These are phyloP conservation scores for Chaetomium sp. DNA, from an alignment of 2,329 filamentous ascomycete genomes.

Conservation along the genomic window DNA sequence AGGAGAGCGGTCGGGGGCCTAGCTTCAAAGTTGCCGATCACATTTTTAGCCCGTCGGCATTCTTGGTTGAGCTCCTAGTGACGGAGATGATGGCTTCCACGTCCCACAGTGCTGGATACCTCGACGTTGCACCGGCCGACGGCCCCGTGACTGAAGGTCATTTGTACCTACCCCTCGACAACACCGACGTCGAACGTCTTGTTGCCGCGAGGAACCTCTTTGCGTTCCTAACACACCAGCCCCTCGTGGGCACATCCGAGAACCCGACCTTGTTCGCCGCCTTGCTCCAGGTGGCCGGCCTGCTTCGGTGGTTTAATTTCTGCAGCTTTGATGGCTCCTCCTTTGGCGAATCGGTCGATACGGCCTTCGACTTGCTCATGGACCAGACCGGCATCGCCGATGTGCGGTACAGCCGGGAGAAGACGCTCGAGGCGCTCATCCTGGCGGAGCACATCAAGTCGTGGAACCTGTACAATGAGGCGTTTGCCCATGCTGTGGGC, in stretches of 20 bases:
- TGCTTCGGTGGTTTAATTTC: constrained; percentile 62
- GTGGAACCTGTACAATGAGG: constrained; percentile 81
- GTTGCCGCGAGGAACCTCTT: constrained; percentile 66
- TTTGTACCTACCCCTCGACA: constrained; percentile 56
- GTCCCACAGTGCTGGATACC: constrained; percentile 45
- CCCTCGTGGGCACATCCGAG: constrained; percentile 59
- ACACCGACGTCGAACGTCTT: constrained; percentile 56
- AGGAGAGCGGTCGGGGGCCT: constrained; percentile 52
- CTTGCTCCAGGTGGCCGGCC: constrained; percentile 55
- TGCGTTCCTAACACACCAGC: constrained; percentile 65
- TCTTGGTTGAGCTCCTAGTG: constrained; percentile 57
- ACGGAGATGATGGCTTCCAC: constrained; percentile 45
- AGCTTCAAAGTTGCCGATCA: constrained; percentile 63
- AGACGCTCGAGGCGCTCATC: constrained; percentile 86
- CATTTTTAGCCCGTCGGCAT: constrained; percentile 55
- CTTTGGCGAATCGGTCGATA: constrained; percentile 61
- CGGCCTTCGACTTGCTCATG: constrained; percentile 73
- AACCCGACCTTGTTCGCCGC: constrained; percentile 57
- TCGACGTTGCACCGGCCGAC: constrained; percentile 46
- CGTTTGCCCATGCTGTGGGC: constrained; percentile 87
- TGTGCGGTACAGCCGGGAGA: constrained; percentile 78
- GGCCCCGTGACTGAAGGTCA: constrained; percentile 48
- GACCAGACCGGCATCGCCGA: constrained; percentile 78
- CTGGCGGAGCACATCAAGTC: constrained; percentile 85
- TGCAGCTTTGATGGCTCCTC: constrained; percentile 57